phyloP scores from a whole-genome alignment of 2,329 filamentous ascomycete genomes.

The Verticillium nubilum region DNA sequence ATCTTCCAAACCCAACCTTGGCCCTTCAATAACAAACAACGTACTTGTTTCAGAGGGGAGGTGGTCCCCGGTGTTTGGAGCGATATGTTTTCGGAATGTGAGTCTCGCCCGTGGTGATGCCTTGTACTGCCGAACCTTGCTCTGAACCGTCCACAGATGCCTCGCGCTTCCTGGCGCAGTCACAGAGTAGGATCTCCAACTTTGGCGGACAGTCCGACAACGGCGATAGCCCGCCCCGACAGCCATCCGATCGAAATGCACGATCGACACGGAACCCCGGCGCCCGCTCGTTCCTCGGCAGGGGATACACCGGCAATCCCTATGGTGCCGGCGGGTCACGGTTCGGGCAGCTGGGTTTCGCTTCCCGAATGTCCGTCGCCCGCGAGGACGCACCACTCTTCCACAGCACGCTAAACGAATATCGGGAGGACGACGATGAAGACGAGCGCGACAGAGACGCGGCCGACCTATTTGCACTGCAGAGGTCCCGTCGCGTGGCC shows the following conservation, averaged over 20 bases:
- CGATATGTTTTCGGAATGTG: conserved; percentile 72
- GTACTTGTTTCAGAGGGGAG: conserved; percentile 6
- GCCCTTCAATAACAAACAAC: not conserved
- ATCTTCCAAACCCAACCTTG: not conserved
- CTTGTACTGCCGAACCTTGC: not conserved
- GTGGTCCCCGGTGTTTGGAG: conserved; percentile 10
- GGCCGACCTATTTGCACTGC: conserved; percentile 88
- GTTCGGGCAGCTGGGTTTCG: conserved; percentile 67
- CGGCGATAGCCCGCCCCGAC: conserved; percentile 27
- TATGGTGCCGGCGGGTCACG: conserved; percentile 67
- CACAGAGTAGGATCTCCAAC: conserved; percentile 79
- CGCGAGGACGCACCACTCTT: conserved; percentile 83
- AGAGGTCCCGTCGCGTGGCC: conserved; percentile 83
- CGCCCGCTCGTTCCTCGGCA: conserved; percentile 37
- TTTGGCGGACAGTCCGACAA: conserved; percentile 55
- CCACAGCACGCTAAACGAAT: conserved; percentile 84
- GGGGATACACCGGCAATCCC: conserved; percentile 60
- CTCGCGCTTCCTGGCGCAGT: conserved; percentile 93
- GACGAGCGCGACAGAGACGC: conserved; percentile 85
- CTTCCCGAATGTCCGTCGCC: conserved; percentile 64
- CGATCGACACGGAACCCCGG: conserved; percentile 22
- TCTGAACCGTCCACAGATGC: conserved; percentile 63
- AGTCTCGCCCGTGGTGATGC: conserved; percentile 29
- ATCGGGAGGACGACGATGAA: conserved; percentile 88
- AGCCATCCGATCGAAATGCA: conserved; percentile 27